Conservation (phyloP, 2,329 filamentous ascomycete species). For the Talaromyces verruculosus region DNA sequence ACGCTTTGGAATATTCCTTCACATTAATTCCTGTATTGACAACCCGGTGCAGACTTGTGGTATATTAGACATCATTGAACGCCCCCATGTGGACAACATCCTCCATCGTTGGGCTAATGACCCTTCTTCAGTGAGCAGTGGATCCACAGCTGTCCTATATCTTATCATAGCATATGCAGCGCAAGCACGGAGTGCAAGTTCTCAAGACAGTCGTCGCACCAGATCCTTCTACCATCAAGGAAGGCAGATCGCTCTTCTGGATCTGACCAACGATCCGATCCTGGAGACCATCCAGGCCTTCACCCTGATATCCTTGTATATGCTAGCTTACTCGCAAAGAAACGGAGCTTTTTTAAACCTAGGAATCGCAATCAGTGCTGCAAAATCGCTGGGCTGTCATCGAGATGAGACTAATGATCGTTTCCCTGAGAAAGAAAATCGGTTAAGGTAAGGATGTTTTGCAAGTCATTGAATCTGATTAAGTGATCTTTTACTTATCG, state of each 20-base stretch:
- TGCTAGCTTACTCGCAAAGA: background rate
- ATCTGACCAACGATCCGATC: background rate
- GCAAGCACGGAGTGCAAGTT: background rate
- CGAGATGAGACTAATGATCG: background rate
- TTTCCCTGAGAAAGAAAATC: background rate
- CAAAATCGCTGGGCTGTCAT: background rate
- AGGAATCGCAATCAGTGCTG: background rate
- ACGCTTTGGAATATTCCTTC: background rate
- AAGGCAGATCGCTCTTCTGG: background rate
- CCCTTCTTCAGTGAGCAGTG: background rate
- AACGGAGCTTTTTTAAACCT: background rate
- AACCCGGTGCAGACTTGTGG: background rate
- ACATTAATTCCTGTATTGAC: background rate
- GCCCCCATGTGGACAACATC: background rate
- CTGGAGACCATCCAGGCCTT: background rate
- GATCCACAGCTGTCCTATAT: background rate
- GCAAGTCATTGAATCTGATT: background rate
- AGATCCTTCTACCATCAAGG: background rate
- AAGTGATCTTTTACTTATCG: background rate
- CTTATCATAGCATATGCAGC: background rate
- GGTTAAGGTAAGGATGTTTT: background rate
- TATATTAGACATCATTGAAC: background rate
- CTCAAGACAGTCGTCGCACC: background rate
- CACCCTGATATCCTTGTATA: background rate
- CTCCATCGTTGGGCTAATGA: background rate